Conservation (phyloP, 2,329 filamentous ascomycete genomes). For the Chalaropsis ovoidea region DNA sequence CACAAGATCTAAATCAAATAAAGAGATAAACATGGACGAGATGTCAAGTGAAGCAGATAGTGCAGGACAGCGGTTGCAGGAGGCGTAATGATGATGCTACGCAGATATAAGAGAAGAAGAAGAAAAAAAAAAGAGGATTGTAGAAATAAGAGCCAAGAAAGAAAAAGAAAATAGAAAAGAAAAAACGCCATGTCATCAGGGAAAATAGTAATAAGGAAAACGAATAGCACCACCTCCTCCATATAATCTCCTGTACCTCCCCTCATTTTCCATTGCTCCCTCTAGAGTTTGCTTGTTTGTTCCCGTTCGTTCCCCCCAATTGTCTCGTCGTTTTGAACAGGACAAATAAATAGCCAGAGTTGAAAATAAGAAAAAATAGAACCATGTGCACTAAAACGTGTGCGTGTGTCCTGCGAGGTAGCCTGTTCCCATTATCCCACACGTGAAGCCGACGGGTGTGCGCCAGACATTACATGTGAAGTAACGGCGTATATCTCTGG, state of each 20-base stretch:
- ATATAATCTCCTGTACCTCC: slow-evolving; percentile 1
- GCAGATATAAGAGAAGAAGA: slow-evolving; percentile 16
- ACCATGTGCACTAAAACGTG: neutral
- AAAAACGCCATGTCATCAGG: slow-evolving; percentile 8
- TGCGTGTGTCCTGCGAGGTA: slow-evolving; percentile 8
- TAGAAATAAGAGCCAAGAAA: slow-evolving; percentile 12
- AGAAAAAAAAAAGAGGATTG: slow-evolving; percentile 9
- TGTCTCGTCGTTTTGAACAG: neutral
- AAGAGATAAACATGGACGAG: slow-evolving; percentile 6
- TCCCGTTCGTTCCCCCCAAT: neutral
- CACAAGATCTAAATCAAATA: neutral
- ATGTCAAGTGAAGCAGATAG: neutral
- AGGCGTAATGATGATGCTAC: neutral
- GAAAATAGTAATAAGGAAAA: slow-evolving; percentile 12
- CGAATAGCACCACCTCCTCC: neutral
- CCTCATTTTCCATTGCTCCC: slow-evolving; percentile 8
- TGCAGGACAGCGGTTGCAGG: neutral
- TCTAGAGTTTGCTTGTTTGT: slow-evolving; percentile 2
- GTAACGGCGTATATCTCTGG: neutral
- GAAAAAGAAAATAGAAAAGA: slow-evolving; percentile 12
- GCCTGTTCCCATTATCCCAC: neutral
- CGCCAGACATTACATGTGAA: neutral
- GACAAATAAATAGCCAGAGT: neutral
- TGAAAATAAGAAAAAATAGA: neutral
- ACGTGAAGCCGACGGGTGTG: neutral